phyloP scores from a whole-genome alignment of 2,329 filamentous ascomycete species.

The Pseudocercospora musae region DNA sequence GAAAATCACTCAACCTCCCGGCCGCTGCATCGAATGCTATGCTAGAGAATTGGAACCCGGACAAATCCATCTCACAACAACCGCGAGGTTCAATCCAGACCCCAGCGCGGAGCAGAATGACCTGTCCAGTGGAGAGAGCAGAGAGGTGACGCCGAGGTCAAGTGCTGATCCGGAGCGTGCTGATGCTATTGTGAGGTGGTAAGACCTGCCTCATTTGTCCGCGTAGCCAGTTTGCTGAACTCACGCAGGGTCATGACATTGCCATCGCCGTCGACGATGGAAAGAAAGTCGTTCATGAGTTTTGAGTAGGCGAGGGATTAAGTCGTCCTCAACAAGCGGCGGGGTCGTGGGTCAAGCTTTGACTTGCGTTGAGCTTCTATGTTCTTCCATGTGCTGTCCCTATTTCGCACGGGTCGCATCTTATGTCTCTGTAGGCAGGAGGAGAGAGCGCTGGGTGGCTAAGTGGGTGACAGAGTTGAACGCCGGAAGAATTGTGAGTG shows the following conservation, averaged over 20 bases:
- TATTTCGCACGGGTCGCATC: not conserved
- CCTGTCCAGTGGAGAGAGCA: not conserved
- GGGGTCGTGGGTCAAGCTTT: not conserved
- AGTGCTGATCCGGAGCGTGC: slow-evolving; percentile 14
- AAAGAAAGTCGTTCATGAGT: slow-evolving; percentile 11
- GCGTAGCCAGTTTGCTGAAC: not conserved
- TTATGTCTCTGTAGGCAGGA: not conserved
- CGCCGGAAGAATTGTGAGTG: not conserved
- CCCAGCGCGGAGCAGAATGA: slow-evolving; percentile 10
- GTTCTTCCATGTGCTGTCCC: not conserved
- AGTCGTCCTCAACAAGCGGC: not conserved
- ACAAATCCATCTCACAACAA: slow-evolving; percentile 18
- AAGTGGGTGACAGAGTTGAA: not conserved
- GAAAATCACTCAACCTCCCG: slow-evolving; percentile 24
- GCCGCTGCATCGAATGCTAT: slow-evolving; percentile 24
- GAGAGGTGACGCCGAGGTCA: slow-evolving; percentile 11
- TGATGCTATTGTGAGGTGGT: slow-evolving; percentile 16
- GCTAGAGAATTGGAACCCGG: slow-evolving; percentile 16
- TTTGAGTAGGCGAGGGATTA: not conserved
- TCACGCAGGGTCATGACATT: slow-evolving; percentile 14
- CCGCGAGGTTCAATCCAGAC: slow-evolving; percentile 23
- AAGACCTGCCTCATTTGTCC: not conserved
- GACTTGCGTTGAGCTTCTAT: slow-evolving; percentile 1
- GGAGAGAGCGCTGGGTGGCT: not conserved
- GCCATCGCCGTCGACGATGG: slow-evolving; percentile 8